Evolutionary conservation across 73 alveolate species (phyloP).

Genomic region (Paramecium sexaurelia): DNA sequence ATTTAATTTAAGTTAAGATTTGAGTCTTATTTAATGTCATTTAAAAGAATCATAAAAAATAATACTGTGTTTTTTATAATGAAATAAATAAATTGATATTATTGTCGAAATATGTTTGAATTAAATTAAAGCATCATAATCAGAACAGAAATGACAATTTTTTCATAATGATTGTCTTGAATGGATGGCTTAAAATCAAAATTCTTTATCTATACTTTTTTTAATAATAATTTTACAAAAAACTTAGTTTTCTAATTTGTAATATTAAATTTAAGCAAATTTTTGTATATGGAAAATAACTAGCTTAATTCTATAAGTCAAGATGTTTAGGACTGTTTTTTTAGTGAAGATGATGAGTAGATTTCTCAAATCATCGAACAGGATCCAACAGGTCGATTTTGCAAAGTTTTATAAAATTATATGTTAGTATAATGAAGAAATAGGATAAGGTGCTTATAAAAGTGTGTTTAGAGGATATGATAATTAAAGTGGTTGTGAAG

Average conservation of each 20-base stretch:
- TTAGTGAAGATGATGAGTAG: background rate
- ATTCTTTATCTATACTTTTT: background rate
- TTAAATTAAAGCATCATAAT: background rate
- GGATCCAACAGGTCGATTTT: constrained; percentile 69
- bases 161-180: background rate
- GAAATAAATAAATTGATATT: background rate
- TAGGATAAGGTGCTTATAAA: constrained; percentile 71
- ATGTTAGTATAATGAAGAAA: constrained; percentile 69
- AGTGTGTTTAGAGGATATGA: constrained; percentile 79
- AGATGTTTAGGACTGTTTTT: background rate
- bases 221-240: background rate
- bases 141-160: background rate
- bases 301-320: background rate
- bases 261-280: background rate
- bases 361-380: constrained; percentile 46
- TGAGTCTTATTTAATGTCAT: no score
- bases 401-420: constrained; percentile 20
- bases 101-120: background rate
- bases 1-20: no score
- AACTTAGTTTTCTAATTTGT: background rate
- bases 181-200: background rate
- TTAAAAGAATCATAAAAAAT: no score
- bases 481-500: constrained; percentile 81
- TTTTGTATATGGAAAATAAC: background rate
- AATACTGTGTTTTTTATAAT: no score